phyloP scores from a whole-genome alignment of 345 rosid genomes.

The Trapa incisa region DNA sequence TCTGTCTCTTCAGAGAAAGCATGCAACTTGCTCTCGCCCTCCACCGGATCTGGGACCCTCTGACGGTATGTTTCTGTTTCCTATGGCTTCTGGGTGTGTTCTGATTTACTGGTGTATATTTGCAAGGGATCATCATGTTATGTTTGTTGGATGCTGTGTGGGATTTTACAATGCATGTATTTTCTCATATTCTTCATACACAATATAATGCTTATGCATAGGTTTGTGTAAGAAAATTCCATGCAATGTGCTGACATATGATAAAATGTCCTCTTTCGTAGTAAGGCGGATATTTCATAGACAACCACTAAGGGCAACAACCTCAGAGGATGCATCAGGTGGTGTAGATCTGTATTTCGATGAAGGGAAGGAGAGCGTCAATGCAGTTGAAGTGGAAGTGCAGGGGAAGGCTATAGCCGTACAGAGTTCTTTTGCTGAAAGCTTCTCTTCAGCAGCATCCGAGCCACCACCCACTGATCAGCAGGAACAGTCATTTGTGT shows the following conservation, averaged over 20 bases:
- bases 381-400: conserved; percentile 18
- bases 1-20: not conserved
- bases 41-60: not conserved
- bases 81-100: not conserved
- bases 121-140: not conserved
- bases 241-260: too few relatives aligned
- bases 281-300: not conserved
- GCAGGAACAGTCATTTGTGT: conserved; percentile 21
- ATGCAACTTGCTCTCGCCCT: not conserved
- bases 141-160: conserved; percentile 19
- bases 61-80: not conserved
- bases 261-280: too few relatives aligned
- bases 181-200: not conserved
- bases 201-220: too few relatives aligned
- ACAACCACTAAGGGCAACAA: conserved; percentile 23
- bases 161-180: too few relatives aligned
- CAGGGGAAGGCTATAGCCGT: conserved; percentile 10
- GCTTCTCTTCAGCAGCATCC: conserved; percentile 12
- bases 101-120: not conserved
- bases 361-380: conserved; percentile 26
- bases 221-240: too few relatives aligned
- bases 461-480: conserved; percentile 21
- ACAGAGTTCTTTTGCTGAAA: conserved; percentile 16
- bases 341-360: conserved; percentile 14
- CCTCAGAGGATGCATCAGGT: conserved; percentile 32